These are phyloP conservation scores for Alternaria arbusti DNA, from an alignment of 2,329 filamentous ascomycete genomes.

Conservation along the genomic window DNA sequence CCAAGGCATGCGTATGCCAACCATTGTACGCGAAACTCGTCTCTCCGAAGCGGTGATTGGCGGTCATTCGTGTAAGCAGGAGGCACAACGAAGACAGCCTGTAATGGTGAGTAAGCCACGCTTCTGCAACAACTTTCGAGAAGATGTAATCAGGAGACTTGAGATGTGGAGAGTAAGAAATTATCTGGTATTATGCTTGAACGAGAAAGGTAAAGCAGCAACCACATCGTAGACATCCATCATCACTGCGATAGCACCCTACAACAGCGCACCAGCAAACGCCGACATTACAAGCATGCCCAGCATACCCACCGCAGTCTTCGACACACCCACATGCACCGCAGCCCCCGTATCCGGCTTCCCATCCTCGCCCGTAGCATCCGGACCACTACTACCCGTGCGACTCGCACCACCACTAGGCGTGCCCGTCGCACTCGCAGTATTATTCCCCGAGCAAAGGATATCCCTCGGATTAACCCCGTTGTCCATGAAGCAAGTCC, in stretches of 20 bases:
- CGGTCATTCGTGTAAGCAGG: neutral
- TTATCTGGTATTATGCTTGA: neutral
- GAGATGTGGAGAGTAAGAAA: neutral
- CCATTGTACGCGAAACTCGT: neutral
- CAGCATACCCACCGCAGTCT: conserved; percentile 37
- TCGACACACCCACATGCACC: conserved; percentile 24
- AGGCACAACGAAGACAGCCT: neutral
- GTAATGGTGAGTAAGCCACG: neutral
- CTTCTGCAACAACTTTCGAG: neutral
- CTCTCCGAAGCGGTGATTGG: neutral
- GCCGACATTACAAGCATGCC: conserved; percentile 35
- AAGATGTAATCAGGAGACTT: neutral
- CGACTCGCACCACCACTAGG: conserved; percentile 17
- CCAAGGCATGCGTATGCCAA: neutral
- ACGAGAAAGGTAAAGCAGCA: neutral
- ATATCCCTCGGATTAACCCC: conserved; percentile 30
- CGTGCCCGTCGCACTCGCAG: conserved; percentile 34
- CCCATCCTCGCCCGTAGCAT: conserved; percentile 4
- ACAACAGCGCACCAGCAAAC: conserved; percentile 38
- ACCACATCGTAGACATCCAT: neutral
- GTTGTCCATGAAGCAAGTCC: conserved; percentile 36
- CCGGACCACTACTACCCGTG: conserved; percentile 4
- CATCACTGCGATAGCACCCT: neutral
- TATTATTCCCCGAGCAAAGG: conserved; percentile 35
- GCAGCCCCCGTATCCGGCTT: conserved; percentile 22